Evolutionary conservation across 768 basidiomycete species (phyloP).

Genomic region (Infundibulicybe gibba): DNA sequence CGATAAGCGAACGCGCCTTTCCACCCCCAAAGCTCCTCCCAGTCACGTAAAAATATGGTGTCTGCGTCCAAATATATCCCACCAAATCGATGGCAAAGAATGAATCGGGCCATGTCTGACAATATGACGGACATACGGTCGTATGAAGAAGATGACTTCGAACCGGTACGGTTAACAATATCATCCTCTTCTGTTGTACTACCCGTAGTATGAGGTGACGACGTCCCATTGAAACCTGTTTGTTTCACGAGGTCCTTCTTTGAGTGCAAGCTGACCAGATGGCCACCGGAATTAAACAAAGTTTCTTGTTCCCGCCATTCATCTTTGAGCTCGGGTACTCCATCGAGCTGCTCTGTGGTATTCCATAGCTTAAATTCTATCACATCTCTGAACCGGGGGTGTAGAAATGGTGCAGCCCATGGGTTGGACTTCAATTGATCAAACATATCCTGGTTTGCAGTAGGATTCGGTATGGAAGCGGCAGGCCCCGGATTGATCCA

Average conservation of each 20-base stretch:
- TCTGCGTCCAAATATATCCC: conserved; percentile 95
- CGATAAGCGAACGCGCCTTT: conserved; percentile 92
- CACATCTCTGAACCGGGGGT: conserved; percentile 82
- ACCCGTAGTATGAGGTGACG: too few species aligned
- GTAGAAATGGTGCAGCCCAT: conserved; percentile 91
- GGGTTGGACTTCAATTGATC: conserved; percentile 72
- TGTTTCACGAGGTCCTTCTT: conserved; percentile 27
- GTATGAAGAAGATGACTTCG: conserved; percentile 83
- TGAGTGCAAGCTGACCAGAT: conserved; percentile 58
- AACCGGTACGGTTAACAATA: conserved; percentile 74
- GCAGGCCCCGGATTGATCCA: conserved; percentile 99
- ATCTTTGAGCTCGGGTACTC: conserved; percentile 78
- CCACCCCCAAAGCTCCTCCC: conserved; percentile 98
- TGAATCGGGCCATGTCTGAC: conserved; percentile 96
- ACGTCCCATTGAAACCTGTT: too few species aligned
- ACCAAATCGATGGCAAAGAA: conserved; percentile 89
- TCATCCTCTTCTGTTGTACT: too few species aligned
- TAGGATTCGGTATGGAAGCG: conserved; percentile 86
- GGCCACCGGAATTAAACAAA: conserved; percentile 86
- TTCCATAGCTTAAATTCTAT: conserved; percentile 96
- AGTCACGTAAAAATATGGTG: conserved; percentile 87
- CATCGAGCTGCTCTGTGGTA: conserved; percentile 94
- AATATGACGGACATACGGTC: conserved; percentile 90
- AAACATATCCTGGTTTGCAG: conserved; percentile 79
- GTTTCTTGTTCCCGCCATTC: conserved; percentile 76